Percentiles rank a stretch among this genome's conserved stretches.
Evolutionary conservation across 208 protist species (phyloP).

Genomic region (Trypanosoma theileri): DNA sequence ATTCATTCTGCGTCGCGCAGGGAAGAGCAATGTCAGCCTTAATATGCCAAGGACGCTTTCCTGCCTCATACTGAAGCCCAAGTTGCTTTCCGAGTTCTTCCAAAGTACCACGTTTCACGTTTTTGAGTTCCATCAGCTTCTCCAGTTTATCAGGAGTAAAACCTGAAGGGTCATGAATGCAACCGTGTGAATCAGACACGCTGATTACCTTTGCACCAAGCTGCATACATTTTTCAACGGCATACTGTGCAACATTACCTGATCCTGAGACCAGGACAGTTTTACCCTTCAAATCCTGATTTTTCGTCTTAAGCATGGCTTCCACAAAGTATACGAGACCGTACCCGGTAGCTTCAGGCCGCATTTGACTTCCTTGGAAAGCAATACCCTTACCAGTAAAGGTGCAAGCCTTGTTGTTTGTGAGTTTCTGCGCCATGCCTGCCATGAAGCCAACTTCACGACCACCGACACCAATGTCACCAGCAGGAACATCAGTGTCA

Average conservation of each 20-base stretch:
- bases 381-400: constrained; percentile 91
- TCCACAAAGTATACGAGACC: constrained; percentile 90
- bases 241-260: constrained; percentile 92
- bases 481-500: constrained; percentile 93
- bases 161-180: constrained; percentile 76
- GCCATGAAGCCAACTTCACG: constrained; percentile 93
- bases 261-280: constrained; percentile 78
- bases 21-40: constrained; percentile 81
- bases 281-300: constrained; percentile 71
- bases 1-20: constrained; percentile 96
- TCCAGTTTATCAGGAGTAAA: constrained; percentile 76
- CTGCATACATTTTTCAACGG: constrained; percentile 79
- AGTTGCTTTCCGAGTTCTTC: constrained; percentile 63
- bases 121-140: constrained; percentile 74
- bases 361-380: constrained; percentile 91
- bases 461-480: constrained; percentile 94
- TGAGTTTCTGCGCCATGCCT: constrained; percentile 89
- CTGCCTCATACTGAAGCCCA: constrained; percentile 62
- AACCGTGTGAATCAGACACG: constrained; percentile 83
- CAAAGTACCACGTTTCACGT: constrained; percentile 49
- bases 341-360: constrained; percentile 95
- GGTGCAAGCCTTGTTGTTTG: constrained; percentile 76
- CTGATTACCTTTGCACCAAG: constrained; percentile 85
- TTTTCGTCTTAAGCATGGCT: constrained; percentile 67
- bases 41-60: constrained; percentile 67